Evolutionary conservation across 768 basidiomycete species (phyloP), one percentile per base, ranked within the genome.

Genomic region (Aureoboletus auriporus): DNA sequence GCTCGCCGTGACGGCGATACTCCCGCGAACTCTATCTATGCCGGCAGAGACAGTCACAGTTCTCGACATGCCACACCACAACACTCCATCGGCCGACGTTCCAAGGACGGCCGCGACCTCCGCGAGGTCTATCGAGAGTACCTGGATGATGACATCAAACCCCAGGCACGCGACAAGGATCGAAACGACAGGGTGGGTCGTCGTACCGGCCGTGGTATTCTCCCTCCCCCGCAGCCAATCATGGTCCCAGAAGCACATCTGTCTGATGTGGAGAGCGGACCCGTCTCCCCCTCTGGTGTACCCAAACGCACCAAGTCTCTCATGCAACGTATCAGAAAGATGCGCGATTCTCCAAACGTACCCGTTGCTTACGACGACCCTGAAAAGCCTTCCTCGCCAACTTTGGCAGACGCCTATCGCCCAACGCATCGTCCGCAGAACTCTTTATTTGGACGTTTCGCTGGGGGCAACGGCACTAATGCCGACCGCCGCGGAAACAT

Each of bases 251-350:
- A 85, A 26, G 64, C 68, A 27, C 53, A 69, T 51, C 68, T 72
- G 33, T 59, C 68, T 48, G 59, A 69, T 49, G 65, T 75, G 43
- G 51, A 75, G 49, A 49, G 61, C 9, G 54, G 64, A 8, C 61
- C 68, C 13, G 73, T 72, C 6, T 73, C 79, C 7, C 74, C 76
- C 17, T 68, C 67, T 1, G 70, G 67, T 10, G 69, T 71, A 33
- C 79, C 85, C 8, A 86, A 84, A 64, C 84, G 90, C 27, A 80
- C 79, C 56, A 90, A 83, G 67, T 90, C 87, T 12, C 71, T 93
- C 54, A 92, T 93, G 79, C 86, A 92, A 39, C 86, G 90, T 47
- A 87, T 93, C 62, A 82, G 87, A 50, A 88, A 83, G 68, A 91
- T 92, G 88, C 83, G 89, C 31, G 89, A 92, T 59, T 71, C 83